Percentiles rank a stretch among this genome's conserved stretches.
phyloP scores from a whole-genome alignment of 177 flowering plant genomes.

The Telopea speciosissima region DNA sequence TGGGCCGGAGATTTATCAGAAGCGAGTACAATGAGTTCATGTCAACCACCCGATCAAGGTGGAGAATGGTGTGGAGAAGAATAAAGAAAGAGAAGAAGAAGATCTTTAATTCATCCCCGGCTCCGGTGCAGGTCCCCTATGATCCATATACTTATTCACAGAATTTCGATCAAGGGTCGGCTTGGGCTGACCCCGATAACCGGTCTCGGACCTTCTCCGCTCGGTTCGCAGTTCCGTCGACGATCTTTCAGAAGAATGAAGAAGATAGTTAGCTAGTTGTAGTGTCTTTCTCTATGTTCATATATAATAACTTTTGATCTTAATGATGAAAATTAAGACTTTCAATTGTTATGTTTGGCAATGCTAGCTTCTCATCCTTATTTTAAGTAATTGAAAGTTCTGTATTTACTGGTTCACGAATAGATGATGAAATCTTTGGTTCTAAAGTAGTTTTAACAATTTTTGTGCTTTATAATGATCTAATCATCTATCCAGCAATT shows the following conservation, averaged over 20 bases:
- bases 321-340: background rate
- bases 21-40: slow-evolving; percentile 9
- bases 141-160: slow-evolving; percentile 37
- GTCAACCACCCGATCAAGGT: slow-evolving; percentile 12
- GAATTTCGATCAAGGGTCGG: slow-evolving; percentile 50
- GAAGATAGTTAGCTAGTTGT: no score
- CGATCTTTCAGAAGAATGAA: slow-evolving; percentile 21
- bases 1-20: slow-evolving; percentile 8
- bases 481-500: no score
- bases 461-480: no score
- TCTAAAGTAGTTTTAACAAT: no score
- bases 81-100: slow-evolving; percentile 30
- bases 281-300: background rate
- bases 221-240: slow-evolving; percentile 43
- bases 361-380: no score
- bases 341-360: background rate
- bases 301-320: slow-evolving; percentile 3
- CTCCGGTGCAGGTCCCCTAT: slow-evolving; percentile 20
- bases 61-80: slow-evolving; percentile 42
- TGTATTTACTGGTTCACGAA: no score
- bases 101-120: slow-evolving; percentile 9
- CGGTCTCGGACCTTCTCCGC: slow-evolving; percentile 47
- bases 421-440: no score
- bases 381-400: no score
- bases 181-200: slow-evolving; percentile 37